phyloP scores from a whole-genome alignment of 495 filamentous ascomycete species.

The Letharia columbiana region DNA sequence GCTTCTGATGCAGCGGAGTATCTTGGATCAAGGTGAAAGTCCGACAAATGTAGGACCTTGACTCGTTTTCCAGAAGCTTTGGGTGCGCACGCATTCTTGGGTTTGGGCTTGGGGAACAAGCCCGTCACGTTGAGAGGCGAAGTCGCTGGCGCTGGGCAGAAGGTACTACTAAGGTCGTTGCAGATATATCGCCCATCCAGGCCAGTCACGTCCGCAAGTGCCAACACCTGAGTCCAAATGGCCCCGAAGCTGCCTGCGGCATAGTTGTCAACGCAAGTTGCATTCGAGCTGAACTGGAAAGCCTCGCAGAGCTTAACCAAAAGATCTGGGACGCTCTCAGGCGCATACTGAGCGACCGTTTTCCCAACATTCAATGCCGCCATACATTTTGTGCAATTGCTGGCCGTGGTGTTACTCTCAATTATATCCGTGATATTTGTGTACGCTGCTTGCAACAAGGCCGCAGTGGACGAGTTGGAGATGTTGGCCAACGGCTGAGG shows the following conservation, averaged over 20 bases:
- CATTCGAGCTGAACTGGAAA: conserved; percentile 36
- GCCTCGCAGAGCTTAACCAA: conserved; percentile 43
- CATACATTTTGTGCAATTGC: conserved; percentile 47
- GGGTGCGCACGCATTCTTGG: conserved; percentile 35
- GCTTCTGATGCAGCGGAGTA: conserved; percentile 48
- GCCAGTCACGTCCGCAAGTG: conserved; percentile 45
- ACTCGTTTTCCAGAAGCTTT: conserved; percentile 43
- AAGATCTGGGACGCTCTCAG: conserved; percentile 39
- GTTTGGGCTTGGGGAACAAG: conserved; percentile 51
- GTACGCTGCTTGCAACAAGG: conserved; percentile 34
- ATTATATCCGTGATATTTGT: conserved; percentile 41
- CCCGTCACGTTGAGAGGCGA: conserved; percentile 36
- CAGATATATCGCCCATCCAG: conserved; percentile 53
- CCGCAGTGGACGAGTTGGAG: conserved; percentile 32
- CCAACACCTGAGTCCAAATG: conserved; percentile 50
- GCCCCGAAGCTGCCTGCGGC: conserved; percentile 41
- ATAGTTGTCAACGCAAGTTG: conserved; percentile 40
- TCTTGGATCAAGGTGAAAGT: conserved; percentile 53
- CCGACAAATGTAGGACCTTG: conserved; percentile 53
- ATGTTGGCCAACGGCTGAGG: conserved; percentile 38
- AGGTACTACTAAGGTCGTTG: conserved; percentile 38
- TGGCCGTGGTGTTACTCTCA: conserved; percentile 29
- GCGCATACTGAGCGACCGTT: conserved; percentile 40
- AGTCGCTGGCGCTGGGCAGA: conserved; percentile 41
- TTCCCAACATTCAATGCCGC: conserved; percentile 43